phyloP scores from a whole-genome alignment of 139 green algal genomes.

The Chlorella sp. region DNA sequence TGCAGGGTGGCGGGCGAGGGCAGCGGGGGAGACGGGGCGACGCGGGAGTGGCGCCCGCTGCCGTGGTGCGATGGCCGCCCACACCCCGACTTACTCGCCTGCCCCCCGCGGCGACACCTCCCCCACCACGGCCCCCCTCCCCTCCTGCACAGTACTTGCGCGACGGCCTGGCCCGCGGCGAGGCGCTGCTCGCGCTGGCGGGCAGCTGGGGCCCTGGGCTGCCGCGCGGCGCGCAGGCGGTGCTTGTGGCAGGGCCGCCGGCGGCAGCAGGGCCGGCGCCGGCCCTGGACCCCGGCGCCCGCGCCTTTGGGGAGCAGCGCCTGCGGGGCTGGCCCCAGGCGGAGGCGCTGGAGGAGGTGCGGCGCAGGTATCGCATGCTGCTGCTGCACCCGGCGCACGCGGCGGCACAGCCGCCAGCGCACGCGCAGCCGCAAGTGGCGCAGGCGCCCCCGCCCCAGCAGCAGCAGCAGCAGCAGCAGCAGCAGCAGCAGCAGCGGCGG shows the following conservation, averaged over 20 bases:
- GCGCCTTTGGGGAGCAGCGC: neutral
- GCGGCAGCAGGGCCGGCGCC: neutral
- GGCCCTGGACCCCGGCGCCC: neutral
- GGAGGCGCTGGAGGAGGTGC: slow-evolving; percentile 5
- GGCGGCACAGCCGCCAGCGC: neutral
- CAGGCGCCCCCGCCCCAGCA: neutral
- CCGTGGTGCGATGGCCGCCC: neutral
- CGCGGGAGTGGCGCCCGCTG: neutral
- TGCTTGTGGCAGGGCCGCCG: slow-evolving; percentile 3
- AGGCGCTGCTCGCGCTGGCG: slow-evolving; percentile 9
- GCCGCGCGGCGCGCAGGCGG: slow-evolving; percentile 21
- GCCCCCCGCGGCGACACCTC: neutral
- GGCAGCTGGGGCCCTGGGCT: neutral
- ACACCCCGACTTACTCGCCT: neutral
- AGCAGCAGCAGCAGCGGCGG: neutral
- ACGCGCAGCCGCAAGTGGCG: neutral
- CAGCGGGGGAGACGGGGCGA: neutral
- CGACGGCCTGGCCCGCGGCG: neutral
- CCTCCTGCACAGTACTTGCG: slow-evolving; percentile 19
- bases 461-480: neutral
- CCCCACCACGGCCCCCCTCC: neutral
- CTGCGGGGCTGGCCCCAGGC: neutral
- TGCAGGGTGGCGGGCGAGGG: too few species aligned
- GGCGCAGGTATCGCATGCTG: neutral
- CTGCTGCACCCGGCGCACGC: neutral